Conservation (phyloP, 2,329 filamentous ascomycete genomes). For the Nothomitra cinnamomea region DNA sequence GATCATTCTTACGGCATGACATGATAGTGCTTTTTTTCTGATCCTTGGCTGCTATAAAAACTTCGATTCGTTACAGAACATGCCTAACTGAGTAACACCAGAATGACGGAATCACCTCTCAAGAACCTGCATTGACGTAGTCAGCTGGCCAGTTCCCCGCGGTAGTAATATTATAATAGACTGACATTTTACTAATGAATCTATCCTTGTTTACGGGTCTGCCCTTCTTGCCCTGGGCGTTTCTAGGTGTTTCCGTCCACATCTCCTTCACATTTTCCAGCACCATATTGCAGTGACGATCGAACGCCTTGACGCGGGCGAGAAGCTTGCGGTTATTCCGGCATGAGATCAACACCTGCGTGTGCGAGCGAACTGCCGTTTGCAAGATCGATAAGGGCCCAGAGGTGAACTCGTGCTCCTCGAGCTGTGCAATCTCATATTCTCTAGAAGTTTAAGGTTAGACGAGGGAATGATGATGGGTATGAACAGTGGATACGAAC, state of each 20-base stretch:
- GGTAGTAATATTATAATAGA: constrained; percentile 13
- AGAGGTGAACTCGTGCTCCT: constrained; percentile 64
- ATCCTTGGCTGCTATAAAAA: no score
- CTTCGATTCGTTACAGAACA: constrained; percentile 12
- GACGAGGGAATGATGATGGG: not conserved
- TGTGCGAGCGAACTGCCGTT: constrained; percentile 86
- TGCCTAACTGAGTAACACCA: constrained; percentile 62
- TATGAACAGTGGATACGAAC: constrained; percentile 36
- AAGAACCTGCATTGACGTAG: constrained; percentile 44
- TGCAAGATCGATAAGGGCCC: constrained; percentile 86
- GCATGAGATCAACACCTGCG: constrained; percentile 90
- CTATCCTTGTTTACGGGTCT: constrained; percentile 91
- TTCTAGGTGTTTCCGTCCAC: constrained; percentile 89
- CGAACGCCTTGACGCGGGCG: constrained; percentile 94
- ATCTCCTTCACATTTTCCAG: constrained; percentile 97
- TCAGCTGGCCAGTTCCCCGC: not conserved
- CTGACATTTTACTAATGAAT: constrained; percentile 93
- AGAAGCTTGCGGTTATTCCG: constrained; percentile 97
- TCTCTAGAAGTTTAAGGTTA: constrained; percentile 37
- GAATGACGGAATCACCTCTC: constrained; percentile 72
- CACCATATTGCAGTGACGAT: constrained; percentile 98
- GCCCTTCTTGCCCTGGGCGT: constrained; percentile 75
- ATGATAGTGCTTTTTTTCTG: constrained; percentile 78
- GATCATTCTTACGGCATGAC: no score
- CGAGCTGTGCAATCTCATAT: constrained; percentile 72